Evolutionary conservation across 2,329 filamentous ascomycete genomes (phyloP), one percentile per base, ranked within the genome.

Genomic region (Aureobasidium sp.): DNA sequence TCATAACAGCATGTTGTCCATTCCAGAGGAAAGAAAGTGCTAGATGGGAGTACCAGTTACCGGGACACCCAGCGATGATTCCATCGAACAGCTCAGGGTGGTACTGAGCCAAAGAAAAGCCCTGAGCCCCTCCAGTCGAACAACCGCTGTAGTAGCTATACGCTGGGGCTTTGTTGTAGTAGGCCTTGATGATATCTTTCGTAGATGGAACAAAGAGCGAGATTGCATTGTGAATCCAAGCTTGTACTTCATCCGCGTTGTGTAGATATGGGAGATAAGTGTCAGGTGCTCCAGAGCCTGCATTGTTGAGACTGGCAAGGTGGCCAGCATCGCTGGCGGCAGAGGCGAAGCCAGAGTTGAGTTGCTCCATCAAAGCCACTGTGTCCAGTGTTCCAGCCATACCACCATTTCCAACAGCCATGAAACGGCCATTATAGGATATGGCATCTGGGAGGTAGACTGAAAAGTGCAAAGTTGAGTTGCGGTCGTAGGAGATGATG

Each of bases 81-180:
- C 77, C 76, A 64, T 78, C 75, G 47, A 79, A 78, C 5, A 78
- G 68, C 1, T 72, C 66, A 0, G 76, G 75, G 61, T 77, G 72
- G 17, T 67, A 74, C 56, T 77, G 73, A 2, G 75, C 74, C n/a
- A 75, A 65, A 29, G 76, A 73, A 62, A 75, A 76, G 0, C 67
- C 77, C 68, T 78, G 76, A 7, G 72, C 72, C 9, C 77, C 76
- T 8, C 76, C 77, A 3, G 75, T 77, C 0, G 72, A 76, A 55
- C 76, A 79, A 6, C 76, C 76, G 29, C 67, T 65, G 63, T 77
- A 78, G 64, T 77, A 79, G 9, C 69, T 73, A 45, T 74, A 69
- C 3, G 61, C 68, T 3, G 73, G 70, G 14, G 62, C 39, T 44
- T 63, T 42, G 7, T 64, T 64, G 61, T 78, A 78, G 64, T 74